These are phyloP conservation scores for Parascedosporium putredinis DNA, from an alignment of 2,329 filamentous ascomycete species.

Conservation along the genomic window DNA sequence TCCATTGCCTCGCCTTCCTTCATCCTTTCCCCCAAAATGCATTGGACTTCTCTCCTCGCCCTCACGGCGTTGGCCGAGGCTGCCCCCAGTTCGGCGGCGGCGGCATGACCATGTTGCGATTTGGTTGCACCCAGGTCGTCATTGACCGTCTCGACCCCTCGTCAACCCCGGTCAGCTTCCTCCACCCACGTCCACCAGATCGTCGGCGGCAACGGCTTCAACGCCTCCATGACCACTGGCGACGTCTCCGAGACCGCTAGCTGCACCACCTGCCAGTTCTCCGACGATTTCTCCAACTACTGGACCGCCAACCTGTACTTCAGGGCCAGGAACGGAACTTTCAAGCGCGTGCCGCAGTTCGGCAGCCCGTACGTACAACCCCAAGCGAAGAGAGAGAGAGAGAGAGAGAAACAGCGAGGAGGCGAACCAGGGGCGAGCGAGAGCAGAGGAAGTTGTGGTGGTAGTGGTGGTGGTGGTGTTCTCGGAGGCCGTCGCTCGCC, in stretches of 20 bases:
- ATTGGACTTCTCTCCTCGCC: slow-evolving; percentile 7
- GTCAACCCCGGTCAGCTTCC: slow-evolving; percentile 26
- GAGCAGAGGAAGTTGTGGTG: too few species aligned
- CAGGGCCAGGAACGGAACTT: slow-evolving; percentile 29
- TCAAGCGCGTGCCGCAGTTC: slow-evolving; percentile 57
- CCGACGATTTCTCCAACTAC: slow-evolving; percentile 23
- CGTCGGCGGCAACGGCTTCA: slow-evolving; percentile 28
- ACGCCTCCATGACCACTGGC: slow-evolving; percentile 20
- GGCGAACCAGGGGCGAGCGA: too few species aligned
- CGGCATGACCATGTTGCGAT: slow-evolving; percentile 12
- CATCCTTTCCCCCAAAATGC: background rate
- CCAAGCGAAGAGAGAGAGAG: too few species aligned
- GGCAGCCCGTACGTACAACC: slow-evolving; percentile 31
- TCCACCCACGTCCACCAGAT: slow-evolving; percentile 43
- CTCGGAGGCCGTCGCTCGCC: too few species aligned
- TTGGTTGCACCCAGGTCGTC: slow-evolving; percentile 38
- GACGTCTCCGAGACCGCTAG: slow-evolving; percentile 25
- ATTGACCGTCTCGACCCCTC: slow-evolving; percentile 22
- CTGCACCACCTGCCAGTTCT: slow-evolving; percentile 26
- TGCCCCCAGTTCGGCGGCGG: slow-evolving; percentile 7
- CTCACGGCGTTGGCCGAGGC: slow-evolving; percentile 4
- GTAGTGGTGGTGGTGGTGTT: too few species aligned
- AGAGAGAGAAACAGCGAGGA: too few species aligned
- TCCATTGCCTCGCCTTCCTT: too few species aligned
- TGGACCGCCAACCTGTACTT: slow-evolving; percentile 24